These are phyloP conservation scores for Exophiala bonariae DNA, from an alignment of 2,329 filamentous ascomycete genomes.

Conservation along the genomic window DNA sequence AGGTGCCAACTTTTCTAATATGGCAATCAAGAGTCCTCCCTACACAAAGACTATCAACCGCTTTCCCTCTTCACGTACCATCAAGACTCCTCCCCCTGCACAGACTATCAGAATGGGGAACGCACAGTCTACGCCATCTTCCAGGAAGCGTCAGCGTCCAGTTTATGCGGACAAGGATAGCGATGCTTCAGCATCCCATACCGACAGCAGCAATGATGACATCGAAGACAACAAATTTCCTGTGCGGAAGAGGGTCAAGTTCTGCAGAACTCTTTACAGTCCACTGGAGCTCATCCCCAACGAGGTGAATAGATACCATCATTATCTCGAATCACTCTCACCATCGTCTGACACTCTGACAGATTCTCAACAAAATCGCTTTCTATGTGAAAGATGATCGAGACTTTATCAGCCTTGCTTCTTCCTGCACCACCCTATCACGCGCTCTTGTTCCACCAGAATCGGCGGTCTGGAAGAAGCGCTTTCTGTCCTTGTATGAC, in stretches of 20 bases:
- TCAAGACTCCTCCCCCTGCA: too few species aligned
- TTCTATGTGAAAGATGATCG: conserved; percentile 25
- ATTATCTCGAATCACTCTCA: background rate
- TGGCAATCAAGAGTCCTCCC: too few species aligned
- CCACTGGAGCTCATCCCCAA: conserved; percentile 17
- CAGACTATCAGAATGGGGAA: too few species aligned
- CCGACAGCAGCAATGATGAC: too few species aligned
- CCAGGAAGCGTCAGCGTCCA: too few species aligned
- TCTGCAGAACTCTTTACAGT: background rate
- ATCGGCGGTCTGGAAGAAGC: conserved; percentile 36
- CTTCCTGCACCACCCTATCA: conserved; percentile 30
- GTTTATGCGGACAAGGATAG: too few species aligned
- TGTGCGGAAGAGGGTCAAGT: background rate
- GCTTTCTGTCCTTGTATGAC: conserved; percentile 38
- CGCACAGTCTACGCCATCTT: too few species aligned
- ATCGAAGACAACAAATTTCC: too few species aligned
- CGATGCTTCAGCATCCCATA: too few species aligned
- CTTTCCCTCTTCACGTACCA: too few species aligned
- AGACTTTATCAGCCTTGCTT: conserved; percentile 34
- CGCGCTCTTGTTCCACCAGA: conserved; percentile 29
- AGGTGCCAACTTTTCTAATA: too few species aligned
- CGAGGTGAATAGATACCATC: conserved; percentile 12
- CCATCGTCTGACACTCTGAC: background rate
- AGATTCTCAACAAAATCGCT: conserved; percentile 25
- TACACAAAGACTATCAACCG: too few species aligned